A percentile compares a stretch with the other conserved stretches of the same genome.
phyloP scores from a whole-genome alignment of 768 basidiomycete genomes.

The Suillus discolor region DNA sequence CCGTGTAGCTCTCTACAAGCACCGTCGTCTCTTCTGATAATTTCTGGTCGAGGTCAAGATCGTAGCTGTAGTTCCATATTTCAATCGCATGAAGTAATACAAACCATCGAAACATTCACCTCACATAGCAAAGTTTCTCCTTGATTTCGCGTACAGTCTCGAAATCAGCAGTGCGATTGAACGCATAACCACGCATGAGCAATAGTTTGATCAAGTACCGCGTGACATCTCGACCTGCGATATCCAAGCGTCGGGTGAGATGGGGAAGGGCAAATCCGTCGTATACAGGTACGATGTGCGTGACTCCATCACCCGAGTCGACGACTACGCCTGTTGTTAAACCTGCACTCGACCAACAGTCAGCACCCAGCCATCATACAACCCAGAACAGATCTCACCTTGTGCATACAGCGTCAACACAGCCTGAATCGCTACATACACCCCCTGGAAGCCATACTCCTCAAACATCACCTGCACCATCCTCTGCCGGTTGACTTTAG shows the following conservation, averaged over 20 bases:
- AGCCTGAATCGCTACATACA: slow-evolving; percentile 98
- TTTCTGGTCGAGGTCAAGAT: slow-evolving; percentile 92
- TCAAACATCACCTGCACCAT: slow-evolving; percentile 99
- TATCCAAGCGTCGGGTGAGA: slow-evolving; percentile 91
- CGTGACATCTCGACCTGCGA: slow-evolving; percentile 97
- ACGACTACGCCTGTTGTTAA: slow-evolving; percentile 98
- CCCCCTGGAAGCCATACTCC: slow-evolving; percentile 93
- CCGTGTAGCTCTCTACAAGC: slow-evolving; percentile 94
- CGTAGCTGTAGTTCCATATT: slow-evolving; percentile 61
- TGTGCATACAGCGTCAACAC: slow-evolving; percentile 98
- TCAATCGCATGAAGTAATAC: background rate
- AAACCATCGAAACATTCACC: slow-evolving; percentile 43
- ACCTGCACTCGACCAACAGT: slow-evolving; percentile 49
- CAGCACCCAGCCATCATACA: slow-evolving; percentile 7
- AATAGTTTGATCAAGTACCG: slow-evolving; percentile 99
- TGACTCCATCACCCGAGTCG: slow-evolving; percentile 99
- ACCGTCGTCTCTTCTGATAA: slow-evolving; percentile 96
- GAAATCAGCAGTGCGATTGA: slow-evolving; percentile 99
- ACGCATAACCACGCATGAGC: slow-evolving; percentile 99
- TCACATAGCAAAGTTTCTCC: slow-evolving; percentile 98
- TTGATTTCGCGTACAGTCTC: slow-evolving; percentile 99
- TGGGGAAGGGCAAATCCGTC: slow-evolving; percentile 97
- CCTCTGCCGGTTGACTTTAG: slow-evolving; percentile 84
- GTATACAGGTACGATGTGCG: slow-evolving; percentile 98
- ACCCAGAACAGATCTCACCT: slow-evolving; percentile 53